Evolutionary conservation across 768 basidiomycete genomes (phyloP).

Genomic region (Trametes villosa): DNA sequence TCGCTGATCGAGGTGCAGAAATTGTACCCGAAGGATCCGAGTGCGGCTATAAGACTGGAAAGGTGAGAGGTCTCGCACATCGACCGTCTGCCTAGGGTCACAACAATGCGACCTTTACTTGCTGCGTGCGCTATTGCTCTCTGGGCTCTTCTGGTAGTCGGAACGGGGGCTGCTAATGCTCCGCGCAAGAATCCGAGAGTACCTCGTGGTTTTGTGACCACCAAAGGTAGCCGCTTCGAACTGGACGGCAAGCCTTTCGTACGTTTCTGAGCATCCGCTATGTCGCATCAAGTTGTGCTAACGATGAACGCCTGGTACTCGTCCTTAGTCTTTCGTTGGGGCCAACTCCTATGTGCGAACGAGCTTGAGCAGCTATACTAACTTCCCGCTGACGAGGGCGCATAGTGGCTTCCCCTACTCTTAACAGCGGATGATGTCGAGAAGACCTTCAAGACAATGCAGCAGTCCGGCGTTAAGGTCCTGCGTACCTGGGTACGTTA

Average conservation of each 20-base stretch:
- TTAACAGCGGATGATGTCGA: constrained; percentile 51
- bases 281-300: neutral
- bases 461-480: constrained; percentile 52
- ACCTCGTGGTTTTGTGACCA: constrained; percentile 32
- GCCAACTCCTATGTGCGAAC: constrained; percentile 55
- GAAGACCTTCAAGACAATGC: constrained; percentile 53
- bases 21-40: too few relatives aligned
- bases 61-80: too few relatives aligned
- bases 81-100: too few relatives aligned
- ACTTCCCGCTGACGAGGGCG: neutral
- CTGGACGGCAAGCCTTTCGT: constrained; percentile 59
- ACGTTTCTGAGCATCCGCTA: constrained; percentile 16
- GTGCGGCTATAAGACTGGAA: too few relatives aligned
- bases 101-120: constrained; percentile 3
- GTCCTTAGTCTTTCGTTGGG: constrained; percentile 57
- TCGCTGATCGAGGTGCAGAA: neutral
- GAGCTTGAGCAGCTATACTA: neutral
- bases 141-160: neutral
- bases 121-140: neutral
- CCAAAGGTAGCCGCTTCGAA: constrained; percentile 30
- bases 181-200: constrained; percentile 11
- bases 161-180: neutral
- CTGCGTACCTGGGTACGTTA: constrained; percentile 55
- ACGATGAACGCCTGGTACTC: too few relatives aligned
- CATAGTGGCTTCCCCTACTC: constrained; percentile 60